These are phyloP conservation scores for Alternaria arbusti DNA, from an alignment of 2,329 filamentous ascomycete genomes.

Conservation along the genomic window DNA sequence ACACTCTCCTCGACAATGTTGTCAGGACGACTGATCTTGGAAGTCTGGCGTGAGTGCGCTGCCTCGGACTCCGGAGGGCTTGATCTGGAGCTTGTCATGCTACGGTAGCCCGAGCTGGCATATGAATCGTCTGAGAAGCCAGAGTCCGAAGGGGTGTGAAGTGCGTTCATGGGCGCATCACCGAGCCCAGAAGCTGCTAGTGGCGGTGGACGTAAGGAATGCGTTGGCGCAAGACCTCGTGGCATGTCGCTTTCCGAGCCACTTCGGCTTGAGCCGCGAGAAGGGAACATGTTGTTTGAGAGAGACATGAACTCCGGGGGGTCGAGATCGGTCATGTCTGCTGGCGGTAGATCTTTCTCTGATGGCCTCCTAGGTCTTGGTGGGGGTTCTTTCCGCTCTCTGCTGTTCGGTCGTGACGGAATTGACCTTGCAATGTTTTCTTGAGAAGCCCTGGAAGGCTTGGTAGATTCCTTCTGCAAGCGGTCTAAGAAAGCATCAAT, in stretches of 20 bases:
- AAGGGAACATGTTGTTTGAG: constrained; percentile 29
- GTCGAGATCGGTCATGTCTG: constrained; percentile 29
- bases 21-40: constrained; percentile 34
- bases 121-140: constrained; percentile 49
- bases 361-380: constrained; percentile 34
- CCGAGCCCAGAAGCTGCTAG: constrained; percentile 25
- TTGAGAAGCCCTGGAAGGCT: constrained; percentile 18
- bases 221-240: constrained; percentile 5
- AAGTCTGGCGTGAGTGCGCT: constrained; percentile 42
- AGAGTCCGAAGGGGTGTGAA: constrained; percentile 50
- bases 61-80: constrained; percentile 47
- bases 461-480: constrained; percentile 42
- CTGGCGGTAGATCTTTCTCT: constrained; percentile 31
- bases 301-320: constrained; percentile 23
- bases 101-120: constrained; percentile 42
- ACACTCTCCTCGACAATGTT: constrained; percentile 31
- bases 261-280: constrained; percentile 31
- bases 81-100: constrained; percentile 46
- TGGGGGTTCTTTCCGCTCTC: constrained; percentile 25
- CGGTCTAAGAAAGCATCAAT: constrained; percentile 49
- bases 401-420: constrained; percentile 31
- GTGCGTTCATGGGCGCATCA: constrained; percentile 33
- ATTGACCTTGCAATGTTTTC: constrained; percentile 24
- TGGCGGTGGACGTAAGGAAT: constrained; percentile 30
- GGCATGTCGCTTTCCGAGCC: constrained; percentile 20